Evolutionary conservation across 345 rosid genomes (phyloP).

Genomic region (Conringia planisiliqua): DNA sequence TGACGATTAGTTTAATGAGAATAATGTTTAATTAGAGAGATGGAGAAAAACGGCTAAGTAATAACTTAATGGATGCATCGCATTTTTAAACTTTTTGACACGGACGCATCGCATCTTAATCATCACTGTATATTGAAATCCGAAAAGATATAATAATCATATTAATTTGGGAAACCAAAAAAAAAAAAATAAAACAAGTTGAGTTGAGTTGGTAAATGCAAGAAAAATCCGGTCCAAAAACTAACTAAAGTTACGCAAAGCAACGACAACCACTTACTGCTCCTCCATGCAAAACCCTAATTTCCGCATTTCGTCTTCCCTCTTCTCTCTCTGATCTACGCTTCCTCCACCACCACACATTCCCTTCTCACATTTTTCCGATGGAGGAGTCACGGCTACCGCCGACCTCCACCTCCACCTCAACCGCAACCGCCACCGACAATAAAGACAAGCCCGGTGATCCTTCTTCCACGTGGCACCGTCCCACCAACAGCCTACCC

Average conservation of each 20-base stretch:
- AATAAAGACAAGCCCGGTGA: background rate
- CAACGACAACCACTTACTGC: constrained; percentile 12
- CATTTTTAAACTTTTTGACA: too few species aligned
- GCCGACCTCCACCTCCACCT: constrained; percentile 12
- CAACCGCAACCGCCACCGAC: background rate
- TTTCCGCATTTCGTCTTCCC: background rate
- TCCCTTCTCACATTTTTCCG: background rate
- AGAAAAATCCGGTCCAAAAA: constrained; percentile 9
- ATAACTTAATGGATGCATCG: too few species aligned
- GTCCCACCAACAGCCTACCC: constrained; percentile 19
- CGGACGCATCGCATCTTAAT: background rate
- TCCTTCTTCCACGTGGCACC: constrained; percentile 20
- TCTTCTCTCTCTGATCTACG: background rate
- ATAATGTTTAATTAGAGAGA: background rate
- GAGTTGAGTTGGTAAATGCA: constrained; percentile 22
- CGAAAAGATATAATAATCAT: too few species aligned
- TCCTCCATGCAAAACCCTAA: constrained; percentile 13
- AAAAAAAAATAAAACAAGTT: background rate
- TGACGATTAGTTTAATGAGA: background rate
- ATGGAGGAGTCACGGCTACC: constrained; percentile 22
- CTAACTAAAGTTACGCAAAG: constrained; percentile 23
- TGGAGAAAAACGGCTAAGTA: background rate
- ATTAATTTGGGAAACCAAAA: background rate
- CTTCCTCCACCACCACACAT: constrained; percentile 3
- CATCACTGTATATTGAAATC: background rate